Evolutionary conservation across 805 yeast genomes (phyloP), one percentile per base, ranked within the genome.

Genomic region (Metschnikowia matae): DNA sequence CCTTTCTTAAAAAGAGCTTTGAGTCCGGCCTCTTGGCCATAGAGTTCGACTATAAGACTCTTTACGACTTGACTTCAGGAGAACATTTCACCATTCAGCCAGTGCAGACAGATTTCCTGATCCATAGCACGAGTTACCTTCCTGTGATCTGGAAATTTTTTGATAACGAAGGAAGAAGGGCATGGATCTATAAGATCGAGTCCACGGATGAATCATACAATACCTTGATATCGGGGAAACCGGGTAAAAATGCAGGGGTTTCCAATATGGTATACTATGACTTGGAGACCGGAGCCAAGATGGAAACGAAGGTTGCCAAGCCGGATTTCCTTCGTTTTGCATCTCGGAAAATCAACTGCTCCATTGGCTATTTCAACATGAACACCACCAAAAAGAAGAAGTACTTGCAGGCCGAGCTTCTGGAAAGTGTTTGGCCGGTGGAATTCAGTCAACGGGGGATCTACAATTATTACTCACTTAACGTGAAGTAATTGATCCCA

Each of bases 141-240:
- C 71, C 75, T 8, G 65, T 62, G 48, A 61, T 70, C 1, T 80
- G 84, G 84, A 78, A 74, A 57, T 71, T 73, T 50, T 78, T 70
- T 60, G 83, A 79, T 56, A 77, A 80, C 50, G 83, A 81, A 56
- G 95, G 96, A 4, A 74, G 96, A 53, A 75, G 97, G 53, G 84
- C 88, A 11, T 89, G 96, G 96, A 64, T 89, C 15, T 85, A 82
- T 65, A 80, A 77, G 60, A 67, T 72, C 20, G 59, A 61, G 15
- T 56, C 66, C 14, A 42, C 53, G 1, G 71, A 69, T 48, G 65
- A 70, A 2, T 65, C 69, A 11, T 70, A 69, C 48, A 60, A 66
- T 40, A 54, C 64, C 20, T 62, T 70, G 31, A 44, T 48, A 38
- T 42, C 54, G 17, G 50, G 56, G 26, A 54, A 54, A 42, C 40